These are phyloP conservation scores for Acer yangbiense DNA, from an alignment of 345 rosid genomes.

Conservation along the genomic window DNA sequence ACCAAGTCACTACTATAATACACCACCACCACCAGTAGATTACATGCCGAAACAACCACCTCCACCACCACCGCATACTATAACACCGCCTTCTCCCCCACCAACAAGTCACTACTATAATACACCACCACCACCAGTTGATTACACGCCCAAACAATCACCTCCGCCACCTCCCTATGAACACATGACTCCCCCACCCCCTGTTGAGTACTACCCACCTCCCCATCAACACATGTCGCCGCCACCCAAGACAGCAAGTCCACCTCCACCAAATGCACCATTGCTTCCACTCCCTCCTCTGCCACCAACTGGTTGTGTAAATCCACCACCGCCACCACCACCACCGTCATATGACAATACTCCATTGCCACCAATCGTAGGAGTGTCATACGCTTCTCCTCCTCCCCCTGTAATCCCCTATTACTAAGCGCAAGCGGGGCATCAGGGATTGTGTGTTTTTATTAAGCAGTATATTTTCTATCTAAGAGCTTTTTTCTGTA, in stretches of 20 bases:
- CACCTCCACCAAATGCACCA: conserved; percentile 20
- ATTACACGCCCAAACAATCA: conserved; percentile 3
- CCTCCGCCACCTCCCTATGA: conserved; percentile 42
- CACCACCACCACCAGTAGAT: conserved; percentile 39
- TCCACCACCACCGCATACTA: conserved; percentile 38
- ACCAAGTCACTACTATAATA: conserved; percentile 23
- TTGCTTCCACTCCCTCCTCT: conserved; percentile 12
- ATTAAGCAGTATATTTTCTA: not conserved
- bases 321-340: conserved; percentile 21
- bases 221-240: conserved; percentile 29
- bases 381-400: conserved; percentile 61
- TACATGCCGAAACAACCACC: conserved; percentile 4
- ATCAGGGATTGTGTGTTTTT: conserved; percentile 15
- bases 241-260: conserved; percentile 30
- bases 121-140: conserved; percentile 35
- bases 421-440: conserved; percentile 31
- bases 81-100: conserved; percentile 25
- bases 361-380: conserved; percentile 56
- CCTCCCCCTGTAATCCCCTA: conserved; percentile 59
- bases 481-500: conserved; percentile 12
- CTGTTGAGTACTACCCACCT: conserved; percentile 25
- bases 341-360: conserved; percentile 32
- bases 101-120: conserved; percentile 26
- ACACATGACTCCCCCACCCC: conserved; percentile 32
- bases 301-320: conserved; percentile 26